Evolutionary conservation across 768 basidiomycete species (phyloP).

Genomic region (Cystoderma amianthinum): DNA sequence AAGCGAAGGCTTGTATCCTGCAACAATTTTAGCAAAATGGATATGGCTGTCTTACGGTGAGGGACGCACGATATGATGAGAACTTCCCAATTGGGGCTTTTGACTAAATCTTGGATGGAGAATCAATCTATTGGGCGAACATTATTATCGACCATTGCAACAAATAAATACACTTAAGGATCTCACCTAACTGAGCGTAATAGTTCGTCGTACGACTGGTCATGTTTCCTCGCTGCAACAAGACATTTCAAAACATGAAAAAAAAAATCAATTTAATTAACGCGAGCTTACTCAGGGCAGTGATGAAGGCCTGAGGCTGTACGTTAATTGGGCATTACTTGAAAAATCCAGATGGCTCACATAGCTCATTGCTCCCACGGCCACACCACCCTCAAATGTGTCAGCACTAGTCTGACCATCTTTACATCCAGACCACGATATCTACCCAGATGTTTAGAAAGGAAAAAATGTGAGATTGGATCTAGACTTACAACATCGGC

Average conservation of each 20-base stretch:
- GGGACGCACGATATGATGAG: conserved; percentile 41
- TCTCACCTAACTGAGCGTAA: conserved; percentile 48
- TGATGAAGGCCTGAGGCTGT: conserved; percentile 50
- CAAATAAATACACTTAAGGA: too few relatives aligned
- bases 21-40: too few relatives aligned
- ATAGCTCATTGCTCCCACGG: conserved; percentile 77
- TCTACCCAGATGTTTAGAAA: conserved; percentile 35
- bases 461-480: background rate
- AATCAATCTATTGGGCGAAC: conserved; percentile 32
- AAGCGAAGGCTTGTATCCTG: conserved; percentile 30
- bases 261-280: background rate
- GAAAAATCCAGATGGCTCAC: conserved; percentile 30
- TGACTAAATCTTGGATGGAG: conserved; percentile 57
- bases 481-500: conserved; percentile 63
- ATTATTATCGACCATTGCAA: too few relatives aligned
- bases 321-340: background rate
- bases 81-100: conserved; percentile 68
- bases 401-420: conserved; percentile 73
- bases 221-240: conserved; percentile 35
- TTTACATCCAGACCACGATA: conserved; percentile 67
- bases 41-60: too few relatives aligned
- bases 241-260: background rate
- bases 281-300: conserved; percentile 31
- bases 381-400: conserved; percentile 52
- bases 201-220: conserved; percentile 61